Base-by-base conservation (phyloP, 306 rosid genomes). In the Luffa acutangula region DNA sequence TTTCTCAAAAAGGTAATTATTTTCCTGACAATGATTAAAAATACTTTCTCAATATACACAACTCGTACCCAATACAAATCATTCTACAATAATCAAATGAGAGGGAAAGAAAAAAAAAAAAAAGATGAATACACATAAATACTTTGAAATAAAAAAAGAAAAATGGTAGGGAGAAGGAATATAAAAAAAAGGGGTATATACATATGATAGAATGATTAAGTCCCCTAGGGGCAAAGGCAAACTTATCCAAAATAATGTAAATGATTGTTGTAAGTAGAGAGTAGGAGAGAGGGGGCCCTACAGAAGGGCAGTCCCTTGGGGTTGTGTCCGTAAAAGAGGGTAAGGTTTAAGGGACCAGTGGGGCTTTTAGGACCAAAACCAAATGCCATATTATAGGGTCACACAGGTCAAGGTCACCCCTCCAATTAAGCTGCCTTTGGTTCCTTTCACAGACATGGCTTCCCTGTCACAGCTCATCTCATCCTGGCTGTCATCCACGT, bases 401-500 rank as follows among this genome's bases (percentile, higher is more conserved):
- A 34, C 41, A 9, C 12, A 15, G n/a, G 13, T 33, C 31, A 59
- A 21, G 66, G 66, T 60, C 66, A 60, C 63, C 72, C 48, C 25
- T 65, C 72, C 72, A 36, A 36, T 39, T 8, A 17, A 65, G 11
- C 60, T 15, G 60, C 60, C 7, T 43, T 56, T 56, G 60, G 60
- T 56, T 56, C 42, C 48, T 36, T 37, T 37, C 15, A 57, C 17
- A 60, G 39, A 25, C 66, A 60, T 60, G 77, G 21, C 78, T 49
- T 49, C 60, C 33, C 78, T 73, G 58, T 72, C 78, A 73, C 78
- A 73, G 60, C 78, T 73, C 58, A 73, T 1, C 59, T 49, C 21
- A 73, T 73, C 78, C 78, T 48, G 43, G 60, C 17, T 73, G 78
- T 73, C 78, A 73, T 73, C 78, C 78, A 73, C 78, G 60, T 73